Conservation (phyloP, 768 basidiomycete species). For the Pisolithus orientalis region DNA sequence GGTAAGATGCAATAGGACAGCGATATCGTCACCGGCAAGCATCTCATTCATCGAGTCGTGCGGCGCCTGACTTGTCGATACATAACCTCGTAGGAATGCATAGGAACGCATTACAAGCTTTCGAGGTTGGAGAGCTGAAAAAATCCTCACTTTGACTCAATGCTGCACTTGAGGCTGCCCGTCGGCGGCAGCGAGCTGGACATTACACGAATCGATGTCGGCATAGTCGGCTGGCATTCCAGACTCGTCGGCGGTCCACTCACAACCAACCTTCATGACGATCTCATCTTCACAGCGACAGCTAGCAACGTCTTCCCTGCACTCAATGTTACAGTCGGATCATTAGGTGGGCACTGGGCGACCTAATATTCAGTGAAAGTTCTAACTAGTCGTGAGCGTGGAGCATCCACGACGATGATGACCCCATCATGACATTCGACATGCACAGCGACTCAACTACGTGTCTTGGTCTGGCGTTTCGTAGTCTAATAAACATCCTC, state of each 20-base stretch:
- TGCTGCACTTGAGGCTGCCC: no score
- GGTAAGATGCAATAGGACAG: no score
- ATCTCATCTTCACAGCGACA: slow-evolving; percentile 58
- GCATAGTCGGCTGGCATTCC: slow-evolving; percentile 86
- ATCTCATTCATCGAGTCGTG: no score
- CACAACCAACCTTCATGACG: slow-evolving; percentile 47
- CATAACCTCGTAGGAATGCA: no score
- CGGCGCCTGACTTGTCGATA: no score
- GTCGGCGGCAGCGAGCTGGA: slow-evolving; percentile 29
- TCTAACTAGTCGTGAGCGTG: slow-evolving; percentile 45
- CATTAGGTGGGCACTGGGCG: slow-evolving; percentile 46
- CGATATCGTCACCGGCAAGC: no score
- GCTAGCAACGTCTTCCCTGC: slow-evolving; percentile 73
- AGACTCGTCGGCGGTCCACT: slow-evolving; percentile 69
- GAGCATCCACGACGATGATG: slow-evolving; percentile 60
- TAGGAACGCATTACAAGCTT: no score
- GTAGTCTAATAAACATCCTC: neutral
- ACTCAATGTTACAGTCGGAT: slow-evolving; percentile 59
- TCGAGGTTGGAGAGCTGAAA: no score
- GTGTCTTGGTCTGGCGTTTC: slow-evolving; percentile 16
- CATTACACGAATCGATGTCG: slow-evolving; percentile 72
- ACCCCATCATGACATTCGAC: slow-evolving; percentile 43
- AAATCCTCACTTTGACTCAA: no score
- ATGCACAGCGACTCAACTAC: slow-evolving; percentile 45
- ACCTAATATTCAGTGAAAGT: neutral